Percentiles rank a stretch among this genome's conserved stretches.
These are phyloP conservation scores for Prototheca wickerhamii DNA, from an alignment of 163 green algal genomes.

Conservation along the genomic window DNA sequence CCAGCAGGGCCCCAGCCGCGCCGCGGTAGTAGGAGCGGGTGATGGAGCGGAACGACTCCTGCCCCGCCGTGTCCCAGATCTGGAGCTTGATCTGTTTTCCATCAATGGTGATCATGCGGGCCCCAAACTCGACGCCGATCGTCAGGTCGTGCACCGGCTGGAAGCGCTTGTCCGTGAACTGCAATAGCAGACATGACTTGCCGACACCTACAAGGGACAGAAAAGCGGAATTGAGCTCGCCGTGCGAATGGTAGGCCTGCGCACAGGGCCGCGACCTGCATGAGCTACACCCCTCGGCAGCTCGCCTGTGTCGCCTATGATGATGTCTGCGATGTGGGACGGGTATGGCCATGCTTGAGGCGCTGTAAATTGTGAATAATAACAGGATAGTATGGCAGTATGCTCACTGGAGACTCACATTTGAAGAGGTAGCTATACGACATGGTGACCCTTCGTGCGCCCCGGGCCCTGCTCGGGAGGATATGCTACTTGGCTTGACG, in stretches of 20 bases:
- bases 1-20: constrained; percentile 90
- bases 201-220: constrained; percentile 73
- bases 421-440: constrained; percentile 41
- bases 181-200: constrained; percentile 99
- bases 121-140: constrained; percentile 99
- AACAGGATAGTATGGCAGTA: background rate
- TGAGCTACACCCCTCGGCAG: background rate
- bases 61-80: constrained; percentile 98
- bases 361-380: background rate
- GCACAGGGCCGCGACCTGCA: background rate
- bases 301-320: constrained; percentile 94
- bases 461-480: no score
- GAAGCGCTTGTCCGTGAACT: constrained; percentile 99
- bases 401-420: constrained; percentile 7
- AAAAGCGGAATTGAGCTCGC: background rate
- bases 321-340: constrained; percentile 73
- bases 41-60: constrained; percentile 96
- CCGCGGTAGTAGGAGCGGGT: constrained; percentile 97
- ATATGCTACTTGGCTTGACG: no score
- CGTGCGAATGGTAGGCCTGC: background rate
- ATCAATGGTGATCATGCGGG: constrained; percentile 98
- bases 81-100: constrained; percentile 99
- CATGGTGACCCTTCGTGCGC: constrained; percentile 11
- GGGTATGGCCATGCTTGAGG: background rate
- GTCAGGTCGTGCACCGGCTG: constrained; percentile 99